These are phyloP conservation scores for Bombardia bombarda DNA, from an alignment of 495 filamentous ascomycete species.

Conservation along the genomic window DNA sequence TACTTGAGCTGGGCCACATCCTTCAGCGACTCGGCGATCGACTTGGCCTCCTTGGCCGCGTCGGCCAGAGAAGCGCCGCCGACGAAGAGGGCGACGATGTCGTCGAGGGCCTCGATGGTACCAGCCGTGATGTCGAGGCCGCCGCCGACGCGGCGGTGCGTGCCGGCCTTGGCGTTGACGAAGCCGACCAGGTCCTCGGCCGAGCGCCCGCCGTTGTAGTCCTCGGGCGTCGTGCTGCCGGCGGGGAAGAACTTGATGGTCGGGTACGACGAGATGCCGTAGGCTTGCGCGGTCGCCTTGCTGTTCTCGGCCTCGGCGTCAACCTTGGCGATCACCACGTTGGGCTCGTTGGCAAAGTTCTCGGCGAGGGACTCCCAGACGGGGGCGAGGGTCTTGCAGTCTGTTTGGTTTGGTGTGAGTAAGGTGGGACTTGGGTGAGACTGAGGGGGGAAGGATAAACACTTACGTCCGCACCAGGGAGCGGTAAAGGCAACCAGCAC, in stretches of 20 bases:
- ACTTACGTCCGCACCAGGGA: constrained; percentile 94
- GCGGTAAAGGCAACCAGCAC: constrained; percentile 95
- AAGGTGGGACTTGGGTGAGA: too few relatives aligned
- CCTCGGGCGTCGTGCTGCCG: constrained; percentile 63
- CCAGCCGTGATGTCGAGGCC: constrained; percentile 73
- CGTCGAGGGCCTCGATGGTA: constrained; percentile 69
- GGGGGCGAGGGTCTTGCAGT: constrained; percentile 94
- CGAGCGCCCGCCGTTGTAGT: constrained; percentile 70
- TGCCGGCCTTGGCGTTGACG: constrained; percentile 84
- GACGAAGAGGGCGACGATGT: constrained; percentile 59
- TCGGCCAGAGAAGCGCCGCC: constrained; percentile 49
- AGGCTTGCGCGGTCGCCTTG: constrained; percentile 66
- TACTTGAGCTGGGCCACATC: constrained; percentile 58
- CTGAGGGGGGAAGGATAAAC: too few relatives aligned
- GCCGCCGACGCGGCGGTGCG: constrained; percentile 76
- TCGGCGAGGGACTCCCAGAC: constrained; percentile 81
- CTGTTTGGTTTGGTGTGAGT: too few relatives aligned
- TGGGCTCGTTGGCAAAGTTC: constrained; percentile 69
- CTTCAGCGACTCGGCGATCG: constrained; percentile 57
- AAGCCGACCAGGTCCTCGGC: constrained; percentile 72
- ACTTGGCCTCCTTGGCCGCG: constrained; percentile 57
- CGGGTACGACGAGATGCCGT: constrained; percentile 78
- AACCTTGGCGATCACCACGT: constrained; percentile 85
- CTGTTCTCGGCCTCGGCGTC: constrained; percentile 83
- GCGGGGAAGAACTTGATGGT: constrained; percentile 98